phyloP scores from a whole-genome alignment of 1,284 basidiomycete species.

The Rhodotorula sp. region DNA sequence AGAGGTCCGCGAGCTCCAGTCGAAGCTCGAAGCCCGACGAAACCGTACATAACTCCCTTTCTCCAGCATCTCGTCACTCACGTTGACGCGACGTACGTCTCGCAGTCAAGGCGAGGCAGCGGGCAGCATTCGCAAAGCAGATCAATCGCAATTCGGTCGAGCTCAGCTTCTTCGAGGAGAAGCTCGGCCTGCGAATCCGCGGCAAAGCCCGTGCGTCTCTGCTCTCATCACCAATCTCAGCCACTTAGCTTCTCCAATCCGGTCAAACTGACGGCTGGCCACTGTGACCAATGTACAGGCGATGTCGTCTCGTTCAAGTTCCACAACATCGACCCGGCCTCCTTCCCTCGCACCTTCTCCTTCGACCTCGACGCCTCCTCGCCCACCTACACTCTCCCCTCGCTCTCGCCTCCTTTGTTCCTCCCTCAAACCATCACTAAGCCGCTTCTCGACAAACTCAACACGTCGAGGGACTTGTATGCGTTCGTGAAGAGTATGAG shows the following conservation, averaged over 20 bases:
- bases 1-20: conserved; percentile 23
- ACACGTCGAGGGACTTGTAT: conserved; percentile 40
- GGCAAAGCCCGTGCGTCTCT: conserved; percentile 38
- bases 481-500: conserved; percentile 43
- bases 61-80: background rate
- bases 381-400: conserved; percentile 24
- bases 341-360: conserved; percentile 40
- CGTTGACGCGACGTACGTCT: background rate
- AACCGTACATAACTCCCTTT: conserved; percentile 15
- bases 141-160: conserved; percentile 42
- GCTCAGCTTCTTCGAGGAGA: conserved; percentile 42
- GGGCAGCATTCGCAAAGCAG: conserved; percentile 34
- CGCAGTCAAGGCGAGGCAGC: conserved; percentile 36
- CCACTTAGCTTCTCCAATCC: too few species aligned
- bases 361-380: conserved; percentile 43
- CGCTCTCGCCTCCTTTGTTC: conserved; percentile 5
- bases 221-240: too few species aligned
- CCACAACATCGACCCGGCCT: conserved; percentile 37
- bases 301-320: conserved; percentile 45
- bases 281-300: conserved; percentile 26
- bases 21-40: conserved; percentile 16
- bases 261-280: too few species aligned
- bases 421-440: conserved; percentile 16
- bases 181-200: conserved; percentile 42
- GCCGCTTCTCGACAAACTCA: conserved; percentile 38